Evolutionary conservation across 2,329 filamentous ascomycete genomes (phyloP), one percentile per base, ranked within the genome.

Genomic region (Reticulascus tulasneorum): DNA sequence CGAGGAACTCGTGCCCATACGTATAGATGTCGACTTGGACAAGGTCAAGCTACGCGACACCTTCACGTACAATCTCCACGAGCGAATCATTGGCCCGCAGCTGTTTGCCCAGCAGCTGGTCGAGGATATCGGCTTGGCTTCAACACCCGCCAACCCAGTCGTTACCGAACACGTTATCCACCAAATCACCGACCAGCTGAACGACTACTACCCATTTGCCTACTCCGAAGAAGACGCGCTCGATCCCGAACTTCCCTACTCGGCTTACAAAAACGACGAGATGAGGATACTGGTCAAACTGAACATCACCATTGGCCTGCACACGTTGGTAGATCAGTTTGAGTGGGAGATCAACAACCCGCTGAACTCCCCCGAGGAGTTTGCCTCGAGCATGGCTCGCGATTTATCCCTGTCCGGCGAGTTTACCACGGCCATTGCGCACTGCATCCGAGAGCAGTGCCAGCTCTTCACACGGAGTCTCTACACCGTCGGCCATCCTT

Each of bases 321-420:
- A 94, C 55, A 97, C 90, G 0, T 71, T 98, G 18, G 84, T 96
- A 23, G 93, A 98, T 54, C 93, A 97, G 58, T 97, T 98, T 44
- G 93, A 98, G 62, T 98, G 93, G 93, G 93, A 98, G 51, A 89
- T 97, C 57, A 97, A 97, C 63, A 94, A 95, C 58, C 85, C 90
- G 0, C 68, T 84, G 36, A 98, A 98, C 59, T 94, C 86, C 0
- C 89, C 93, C 3, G 93, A 98, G 63, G 88, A 94, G 39, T 98
- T 98, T 59, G 93, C 93, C 18, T 71, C 78, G 43, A 82, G 82
- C 56, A 94, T 97, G 87, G 82, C 90, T 1, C 79, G 81, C 40
- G 93, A 98, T 53, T 73, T 98, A 18, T 90, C 90, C 5, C 74
- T 98, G 13, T 88, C 87, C 1, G 93, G 93, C 46, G 93, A 98